Conservation (phyloP, 768 basidiomycete genomes). For the Chalciporus piperatus region DNA sequence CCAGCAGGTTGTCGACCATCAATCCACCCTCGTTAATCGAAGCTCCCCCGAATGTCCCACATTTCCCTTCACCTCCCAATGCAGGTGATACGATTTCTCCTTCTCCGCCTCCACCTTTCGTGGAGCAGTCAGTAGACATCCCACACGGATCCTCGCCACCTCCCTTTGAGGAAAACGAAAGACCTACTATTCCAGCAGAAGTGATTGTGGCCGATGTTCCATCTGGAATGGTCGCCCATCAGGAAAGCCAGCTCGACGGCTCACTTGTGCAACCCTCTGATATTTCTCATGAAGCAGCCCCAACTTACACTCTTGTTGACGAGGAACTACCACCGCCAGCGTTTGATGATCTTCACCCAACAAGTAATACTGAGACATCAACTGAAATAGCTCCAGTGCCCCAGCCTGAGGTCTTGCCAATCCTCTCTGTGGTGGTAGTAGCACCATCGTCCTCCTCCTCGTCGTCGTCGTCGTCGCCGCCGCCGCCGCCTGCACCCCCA, state of each 20-base stretch:
- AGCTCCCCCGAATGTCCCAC: neutral
- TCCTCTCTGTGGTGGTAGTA: neutral
- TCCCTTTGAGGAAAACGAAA: constrained; percentile 3
- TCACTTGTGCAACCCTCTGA: neutral
- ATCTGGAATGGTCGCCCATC: neutral
- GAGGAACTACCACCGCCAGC: constrained; percentile 24
- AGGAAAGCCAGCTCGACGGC: neutral
- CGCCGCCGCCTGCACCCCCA: neutral
- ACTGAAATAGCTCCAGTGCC: neutral
- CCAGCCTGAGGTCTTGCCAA: neutral
- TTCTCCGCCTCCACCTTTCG: neutral
- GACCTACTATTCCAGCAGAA: neutral
- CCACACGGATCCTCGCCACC: constrained; percentile 2
- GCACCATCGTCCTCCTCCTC: neutral
- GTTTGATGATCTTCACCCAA: constrained; percentile 16
- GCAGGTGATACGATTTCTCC: neutral
- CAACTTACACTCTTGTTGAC: constrained; percentile 23
- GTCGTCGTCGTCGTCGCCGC: neutral
- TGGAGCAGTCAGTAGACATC: neutral
- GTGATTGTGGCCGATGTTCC: neutral
- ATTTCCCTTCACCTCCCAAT: neutral
- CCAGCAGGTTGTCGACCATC: neutral
- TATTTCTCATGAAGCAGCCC: constrained; percentile 16
- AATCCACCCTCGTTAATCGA: neutral
- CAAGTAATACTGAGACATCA: neutral